Conservation (phyloP, 2,329 filamentous ascomycete genomes). For the Penicillium corylophilum region DNA sequence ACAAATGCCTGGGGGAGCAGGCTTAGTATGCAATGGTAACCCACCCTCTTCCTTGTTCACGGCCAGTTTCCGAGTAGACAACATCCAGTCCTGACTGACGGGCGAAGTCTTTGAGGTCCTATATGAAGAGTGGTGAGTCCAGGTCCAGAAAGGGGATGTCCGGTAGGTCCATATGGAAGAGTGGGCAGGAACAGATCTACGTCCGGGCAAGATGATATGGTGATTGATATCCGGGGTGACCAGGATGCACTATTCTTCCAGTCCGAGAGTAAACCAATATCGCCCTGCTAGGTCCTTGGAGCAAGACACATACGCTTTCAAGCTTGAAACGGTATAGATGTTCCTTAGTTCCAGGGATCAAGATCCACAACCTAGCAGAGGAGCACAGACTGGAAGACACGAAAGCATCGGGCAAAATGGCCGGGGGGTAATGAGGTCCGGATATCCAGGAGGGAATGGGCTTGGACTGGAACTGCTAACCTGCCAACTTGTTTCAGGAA, state of each 20-base stretch:
- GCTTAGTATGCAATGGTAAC: conserved; percentile 38
- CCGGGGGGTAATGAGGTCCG: conserved; percentile 19
- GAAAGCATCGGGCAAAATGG: conserved; percentile 10
- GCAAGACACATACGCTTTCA: neutral
- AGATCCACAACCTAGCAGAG: conserved; percentile 8
- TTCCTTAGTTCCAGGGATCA: conserved; percentile 13
- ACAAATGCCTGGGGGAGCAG: conserved; percentile 6
- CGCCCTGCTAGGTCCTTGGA: neutral
- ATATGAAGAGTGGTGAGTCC: conserved; percentile 72
- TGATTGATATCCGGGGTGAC: conserved; percentile 18
- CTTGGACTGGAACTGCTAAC: conserved; percentile 64
- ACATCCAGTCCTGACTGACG: conserved; percentile 95
- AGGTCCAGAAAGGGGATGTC: conserved; percentile 50
- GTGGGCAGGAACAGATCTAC: conserved; percentile 10
- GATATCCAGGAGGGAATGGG: conserved; percentile 31
- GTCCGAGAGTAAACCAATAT: neutral
- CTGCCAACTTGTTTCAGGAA: conserved; percentile 99
- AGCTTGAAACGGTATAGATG: neutral
- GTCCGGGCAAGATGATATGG: conserved; percentile 15
- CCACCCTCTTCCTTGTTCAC: conserved; percentile 90
- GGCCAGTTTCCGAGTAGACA: conserved; percentile 94
- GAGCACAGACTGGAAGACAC: conserved; percentile 13
- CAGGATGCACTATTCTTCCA: conserved; percentile 3
- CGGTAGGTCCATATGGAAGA: conserved; percentile 13
- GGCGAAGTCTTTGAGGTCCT: conserved; percentile 99